Conservation (phyloP, 139 green algal genomes). For the Mychonastes homosphaera region DNA sequence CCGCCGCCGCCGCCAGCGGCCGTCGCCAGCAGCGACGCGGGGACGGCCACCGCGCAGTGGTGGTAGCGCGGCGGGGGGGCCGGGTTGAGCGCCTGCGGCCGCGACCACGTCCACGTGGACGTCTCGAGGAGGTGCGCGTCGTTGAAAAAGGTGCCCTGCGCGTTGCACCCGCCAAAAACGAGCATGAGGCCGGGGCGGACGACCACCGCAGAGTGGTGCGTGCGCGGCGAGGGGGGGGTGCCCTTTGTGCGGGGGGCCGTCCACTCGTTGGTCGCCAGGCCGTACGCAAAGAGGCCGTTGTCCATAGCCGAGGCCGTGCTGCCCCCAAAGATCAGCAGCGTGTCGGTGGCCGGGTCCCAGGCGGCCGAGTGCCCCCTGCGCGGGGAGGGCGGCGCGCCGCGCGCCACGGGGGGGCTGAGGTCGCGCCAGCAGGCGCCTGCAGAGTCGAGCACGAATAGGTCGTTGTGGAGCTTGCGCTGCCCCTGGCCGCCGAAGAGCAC, state of each 20-base stretch:
- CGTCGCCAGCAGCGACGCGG: slow-evolving; percentile 12
- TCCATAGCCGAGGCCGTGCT: slow-evolving; percentile 26
- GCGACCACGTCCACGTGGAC: slow-evolving; percentile 25
- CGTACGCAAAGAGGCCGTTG: slow-evolving; percentile 21
- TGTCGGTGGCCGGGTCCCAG: slow-evolving; percentile 27
- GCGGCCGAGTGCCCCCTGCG: slow-evolving; percentile 29
- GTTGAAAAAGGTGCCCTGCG: slow-evolving; percentile 18
- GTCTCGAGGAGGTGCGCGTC: slow-evolving; percentile 29
- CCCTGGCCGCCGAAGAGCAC: slow-evolving; percentile 44
- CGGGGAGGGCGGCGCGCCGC: slow-evolving; percentile 8
- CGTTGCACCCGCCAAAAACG: slow-evolving; percentile 42
- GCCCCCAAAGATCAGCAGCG: slow-evolving; percentile 35
- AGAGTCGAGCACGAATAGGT: slow-evolving; percentile 27
- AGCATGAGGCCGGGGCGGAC: slow-evolving; percentile 24
- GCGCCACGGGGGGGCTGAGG: not conserved
- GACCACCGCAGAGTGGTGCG: slow-evolving; percentile 28
- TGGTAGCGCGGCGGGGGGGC: slow-evolving; percentile 38
- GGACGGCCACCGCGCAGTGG: slow-evolving; percentile 26
- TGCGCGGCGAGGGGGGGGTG: slow-evolving; percentile 23
- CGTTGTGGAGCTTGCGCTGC: slow-evolving; percentile 36
- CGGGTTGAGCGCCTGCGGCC: slow-evolving; percentile 27
- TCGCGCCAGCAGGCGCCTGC: not conserved
- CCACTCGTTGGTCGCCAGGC: slow-evolving; percentile 27
- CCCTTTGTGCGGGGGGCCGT: slow-evolving; percentile 10
- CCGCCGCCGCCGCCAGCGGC: no score